Evolutionary conservation across 2,329 filamentous ascomycete genomes (phyloP).

Genomic region (Gyromitra esculenta): DNA sequence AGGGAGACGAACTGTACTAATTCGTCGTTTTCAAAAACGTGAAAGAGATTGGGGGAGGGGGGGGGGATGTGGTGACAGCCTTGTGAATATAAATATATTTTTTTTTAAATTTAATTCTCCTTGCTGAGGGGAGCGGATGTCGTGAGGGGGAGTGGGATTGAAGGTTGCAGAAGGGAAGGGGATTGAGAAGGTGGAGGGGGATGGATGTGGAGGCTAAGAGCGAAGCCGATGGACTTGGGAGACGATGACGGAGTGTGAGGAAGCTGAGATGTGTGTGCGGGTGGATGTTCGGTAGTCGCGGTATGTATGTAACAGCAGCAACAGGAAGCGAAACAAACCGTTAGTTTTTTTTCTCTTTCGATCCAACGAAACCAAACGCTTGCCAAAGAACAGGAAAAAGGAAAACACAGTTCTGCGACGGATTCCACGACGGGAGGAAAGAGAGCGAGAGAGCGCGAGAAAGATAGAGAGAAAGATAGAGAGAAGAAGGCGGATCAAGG

Average conservation of each 20-base stretch:
- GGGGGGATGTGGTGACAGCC: conserved; percentile 25
- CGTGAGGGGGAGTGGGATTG: conserved; percentile 35
- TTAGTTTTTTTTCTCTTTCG: conserved; percentile 50
- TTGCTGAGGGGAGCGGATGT: conserved; percentile 42
- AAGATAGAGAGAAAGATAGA: conserved; percentile 36
- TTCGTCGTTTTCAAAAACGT: conserved; percentile 35
- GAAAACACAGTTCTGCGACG: conserved; percentile 54
- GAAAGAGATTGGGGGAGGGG: conserved; percentile 18
- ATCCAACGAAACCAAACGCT: conserved; percentile 54
- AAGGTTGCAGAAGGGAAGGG: conserved; percentile 45
- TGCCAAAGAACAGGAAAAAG: conserved; percentile 55
- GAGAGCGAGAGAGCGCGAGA: conserved; percentile 42
- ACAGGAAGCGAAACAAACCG: conserved; percentile 54
- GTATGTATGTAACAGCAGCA: conserved; percentile 56
- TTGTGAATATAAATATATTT: neutral
- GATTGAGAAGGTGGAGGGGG: conserved; percentile 44
- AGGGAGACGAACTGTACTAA: conserved; percentile 42
- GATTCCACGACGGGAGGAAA: conserved; percentile 50
- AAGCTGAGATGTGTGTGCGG: conserved; percentile 51
- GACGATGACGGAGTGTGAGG: conserved; percentile 54
- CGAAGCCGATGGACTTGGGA: conserved; percentile 49
- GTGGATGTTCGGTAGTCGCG: conserved; percentile 50
- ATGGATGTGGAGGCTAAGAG: conserved; percentile 49
- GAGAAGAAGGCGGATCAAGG: conserved; percentile 49
- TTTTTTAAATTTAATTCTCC: conserved; percentile 39